Base-by-base conservation (phyloP, 108 stramenopile genomes). In the Hondaea fermentalgiana region DNA sequence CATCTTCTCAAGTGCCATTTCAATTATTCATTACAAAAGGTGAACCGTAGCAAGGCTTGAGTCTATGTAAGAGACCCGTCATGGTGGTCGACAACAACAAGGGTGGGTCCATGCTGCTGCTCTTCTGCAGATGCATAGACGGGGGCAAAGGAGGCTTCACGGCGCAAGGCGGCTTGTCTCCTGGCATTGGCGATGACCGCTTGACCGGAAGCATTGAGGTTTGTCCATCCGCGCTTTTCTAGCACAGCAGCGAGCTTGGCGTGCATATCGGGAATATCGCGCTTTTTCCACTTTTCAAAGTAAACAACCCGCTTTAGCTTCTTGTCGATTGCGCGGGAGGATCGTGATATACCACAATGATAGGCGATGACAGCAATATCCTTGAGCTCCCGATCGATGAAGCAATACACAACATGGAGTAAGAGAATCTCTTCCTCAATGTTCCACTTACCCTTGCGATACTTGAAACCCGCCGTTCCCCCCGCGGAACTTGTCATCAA, bases 381-480 rank as follows among this genome's bases (percentile, higher is more conserved):
- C 28, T 83, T 83, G 2, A 83, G 51, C 76, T 83, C 76, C n/a
- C 76, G 12, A 12, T 47, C 76, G 23, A 83, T 47, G 51, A 83
- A 83, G 76, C 76, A 83, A 35, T 53, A 83, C 51, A 83, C 76
- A 2, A 83, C 12, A 23, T 83, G 76, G 10, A 53, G 25, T 0
- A 83, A 17, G 49, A 83, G n/a, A n/a, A 83, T 53, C 28, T 83
- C 76, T 23, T 83, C 76, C 3, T 53, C 49, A 12, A 53, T 35
- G 51, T 83, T 45, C 76, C 76, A 83, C 51, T 83, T 83, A 23
- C 76, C 76, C 51, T 83, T 83, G 25, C 76, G 45, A 83, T 53
- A 53, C n/a, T 83, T 83, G 51, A 57, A 8, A 16, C 55, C 55
- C 55, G 55, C 14, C 14, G 55, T 16, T 16, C 14, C 14, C 55